Conservation (phyloP, 495 filamentous ascomycete species). For the Penicillium waksmanii region DNA sequence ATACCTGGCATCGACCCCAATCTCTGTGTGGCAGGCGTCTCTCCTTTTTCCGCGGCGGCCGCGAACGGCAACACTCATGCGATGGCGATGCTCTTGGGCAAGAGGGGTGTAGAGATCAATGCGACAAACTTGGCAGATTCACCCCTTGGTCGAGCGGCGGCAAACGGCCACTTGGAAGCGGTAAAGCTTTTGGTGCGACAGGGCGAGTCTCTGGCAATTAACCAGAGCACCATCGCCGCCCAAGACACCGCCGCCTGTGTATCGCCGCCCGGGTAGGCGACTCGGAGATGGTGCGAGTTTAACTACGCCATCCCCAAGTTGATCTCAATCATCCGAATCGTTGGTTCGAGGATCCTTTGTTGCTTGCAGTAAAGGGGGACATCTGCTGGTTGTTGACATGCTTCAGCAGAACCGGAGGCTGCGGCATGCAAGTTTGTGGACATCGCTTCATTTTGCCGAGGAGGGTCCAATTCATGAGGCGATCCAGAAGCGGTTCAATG, state of each 20-base stretch:
- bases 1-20: background rate
- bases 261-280: slow-evolving; percentile 6
- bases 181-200: background rate
- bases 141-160: background rate
- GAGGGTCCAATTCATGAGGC: background rate
- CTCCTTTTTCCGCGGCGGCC: background rate
- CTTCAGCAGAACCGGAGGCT: background rate
- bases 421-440: background rate
- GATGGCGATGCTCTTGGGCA: slow-evolving; percentile 1
- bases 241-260: background rate
- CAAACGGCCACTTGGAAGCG: background rate
- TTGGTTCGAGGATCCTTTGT: slow-evolving; percentile 3
- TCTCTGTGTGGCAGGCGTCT: background rate
- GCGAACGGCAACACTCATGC: background rate
- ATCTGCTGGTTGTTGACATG: background rate
- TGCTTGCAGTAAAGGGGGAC: background rate
- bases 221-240: too few relatives aligned
- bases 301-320: background rate
- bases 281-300: background rate
- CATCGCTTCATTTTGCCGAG: background rate
- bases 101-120: slow-evolving; percentile 3
- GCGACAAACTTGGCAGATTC: slow-evolving; percentile 1
- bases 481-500: background rate
- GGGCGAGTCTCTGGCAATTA: background rate
- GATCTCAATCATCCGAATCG: slow-evolving; percentile 8